Percentiles rank a stretch among this genome's conserved stretches.
phyloP scores from a whole-genome alignment of 164 flowering plant genomes.

The Aristolochia fimbriata region DNA sequence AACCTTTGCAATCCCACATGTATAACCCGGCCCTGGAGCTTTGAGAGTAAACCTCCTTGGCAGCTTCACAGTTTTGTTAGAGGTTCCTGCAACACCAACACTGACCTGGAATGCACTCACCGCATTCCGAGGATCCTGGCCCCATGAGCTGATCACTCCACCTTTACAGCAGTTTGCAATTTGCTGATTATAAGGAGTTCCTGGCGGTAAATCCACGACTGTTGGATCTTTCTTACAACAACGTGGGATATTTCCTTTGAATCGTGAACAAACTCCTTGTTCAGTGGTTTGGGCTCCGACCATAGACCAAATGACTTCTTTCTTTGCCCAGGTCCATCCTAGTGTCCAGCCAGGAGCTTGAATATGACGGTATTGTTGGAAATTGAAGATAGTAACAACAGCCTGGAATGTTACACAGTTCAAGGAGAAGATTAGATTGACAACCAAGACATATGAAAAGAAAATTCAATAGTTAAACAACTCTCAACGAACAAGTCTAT shows the following conservation, averaged over 20 bases:
- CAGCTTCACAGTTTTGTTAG: constrained; percentile 48
- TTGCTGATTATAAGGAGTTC: constrained; percentile 61
- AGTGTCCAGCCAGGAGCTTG: constrained; percentile 72
- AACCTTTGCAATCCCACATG: constrained; percentile 48
- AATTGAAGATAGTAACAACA: constrained; percentile 64
- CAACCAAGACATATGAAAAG: too few relatives aligned
- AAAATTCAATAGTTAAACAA: too few relatives aligned
- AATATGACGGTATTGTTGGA: constrained; percentile 75
- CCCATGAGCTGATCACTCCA: constrained; percentile 64
- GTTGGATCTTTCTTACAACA: constrained; percentile 47
- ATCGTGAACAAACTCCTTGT: constrained; percentile 61
- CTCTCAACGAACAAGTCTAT: too few relatives aligned
- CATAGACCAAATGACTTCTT: constrained; percentile 63
- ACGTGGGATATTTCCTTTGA: constrained; percentile 50
- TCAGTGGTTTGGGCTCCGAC: constrained; percentile 59
- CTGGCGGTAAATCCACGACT: constrained; percentile 55
- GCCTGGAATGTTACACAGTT: constrained; percentile 37
- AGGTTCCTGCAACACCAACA: constrained; percentile 68
- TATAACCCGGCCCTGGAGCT: constrained; percentile 69
- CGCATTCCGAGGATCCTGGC: constrained; percentile 51
- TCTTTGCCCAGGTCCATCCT: constrained; percentile 55
- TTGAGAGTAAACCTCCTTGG: constrained; percentile 57
- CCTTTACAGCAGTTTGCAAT: constrained; percentile 61
- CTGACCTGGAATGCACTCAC: constrained; percentile 57
- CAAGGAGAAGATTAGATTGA: neutral